Base-by-base conservation (phyloP, 139 green algal species). In the Chlorella sp. region DNA sequence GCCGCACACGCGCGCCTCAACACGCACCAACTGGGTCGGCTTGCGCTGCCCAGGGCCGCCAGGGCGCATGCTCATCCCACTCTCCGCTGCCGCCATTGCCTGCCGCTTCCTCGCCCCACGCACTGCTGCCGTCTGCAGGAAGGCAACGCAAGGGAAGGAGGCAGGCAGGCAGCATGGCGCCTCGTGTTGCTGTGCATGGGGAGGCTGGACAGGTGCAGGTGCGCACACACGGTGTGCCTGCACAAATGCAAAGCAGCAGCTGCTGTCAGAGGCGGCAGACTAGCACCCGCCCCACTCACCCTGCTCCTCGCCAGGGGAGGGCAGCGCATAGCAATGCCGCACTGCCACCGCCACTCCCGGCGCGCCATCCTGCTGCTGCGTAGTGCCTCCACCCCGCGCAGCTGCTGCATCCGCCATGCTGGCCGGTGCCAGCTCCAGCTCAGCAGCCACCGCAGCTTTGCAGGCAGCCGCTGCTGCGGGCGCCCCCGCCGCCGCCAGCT, bases 11-110 rank as follows among this genome's bases (percentile, higher is more conserved):
- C 46, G 11, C 7, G 46, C 46, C 8, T 11, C 7, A 11, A 7
- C 14, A 24, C 77, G 34, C 43, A 89, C 86, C 87, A 24, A 91
- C 14, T 0, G 93, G 93, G 82, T 95, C 90, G 0, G 41, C 24
- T 17, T 93, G 68, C 22, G 78, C 85, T 0, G 92, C 92, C 94
- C 93, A 97, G 5, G 93, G 89, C 17, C 88, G 83, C 94, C 94
- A 97, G 9, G 90, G 77, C 16, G 86, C 79, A 9, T 73, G 70
- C 24, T 62, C 81, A 75, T 97, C 94, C 94, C 94, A 96, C 7
- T 75, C 44, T 36, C 78, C 62, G 41, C 36, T 43, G 41, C 32
- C 54, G 19, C 1, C 14, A 1, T 19, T 38, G 73, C 32, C 44
- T 7, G 43, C 73, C 3, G 30, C 41, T 14, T 41, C 43, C 16